Evolutionary conservation across 108 stramenopile genomes (phyloP).

Genomic region (Fistulifera solaris): DNA sequence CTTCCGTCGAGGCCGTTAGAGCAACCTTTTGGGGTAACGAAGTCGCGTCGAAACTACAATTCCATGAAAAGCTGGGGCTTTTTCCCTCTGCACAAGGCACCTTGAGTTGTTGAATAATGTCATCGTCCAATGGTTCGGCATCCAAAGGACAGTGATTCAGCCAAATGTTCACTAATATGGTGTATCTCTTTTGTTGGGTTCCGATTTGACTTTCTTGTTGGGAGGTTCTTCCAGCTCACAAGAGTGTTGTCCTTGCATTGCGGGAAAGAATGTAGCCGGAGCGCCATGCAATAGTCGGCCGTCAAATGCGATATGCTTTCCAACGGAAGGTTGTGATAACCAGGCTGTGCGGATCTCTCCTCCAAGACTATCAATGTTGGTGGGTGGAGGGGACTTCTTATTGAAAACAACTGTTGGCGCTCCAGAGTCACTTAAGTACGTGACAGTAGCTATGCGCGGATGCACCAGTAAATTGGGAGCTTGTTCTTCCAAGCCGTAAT

Average conservation of each 20-base stretch:
- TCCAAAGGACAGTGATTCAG: constrained; percentile 81
- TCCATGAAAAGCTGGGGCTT: neutral
- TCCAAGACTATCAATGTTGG: constrained; percentile 43
- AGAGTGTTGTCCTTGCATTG: constrained; percentile 1
- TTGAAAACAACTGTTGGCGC: constrained; percentile 77
- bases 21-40: constrained; percentile 3
- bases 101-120: constrained; percentile 44
- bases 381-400: constrained; percentile 41
- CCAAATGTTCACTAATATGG: constrained; percentile 89
- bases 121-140: constrained; percentile 67
- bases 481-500: constrained; percentile 84
- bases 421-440: constrained; percentile 75
- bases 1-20: constrained; percentile 7
- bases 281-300: constrained; percentile 85
- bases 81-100: constrained; percentile 17
- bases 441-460: constrained; percentile 81
- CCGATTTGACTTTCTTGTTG: neutral
- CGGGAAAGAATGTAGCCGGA: constrained; percentile 71
- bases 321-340: constrained; percentile 65
- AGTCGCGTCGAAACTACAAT: constrained; percentile 43
- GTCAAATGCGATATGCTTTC: constrained; percentile 86
- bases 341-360: constrained; percentile 58
- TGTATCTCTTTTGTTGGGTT: constrained; percentile 38
- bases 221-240: constrained; percentile 12
- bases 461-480: constrained; percentile 49